These are phyloP conservation scores for Talaromyces liani DNA, from an alignment of 495 filamentous ascomycete species.

Conservation along the genomic window DNA sequence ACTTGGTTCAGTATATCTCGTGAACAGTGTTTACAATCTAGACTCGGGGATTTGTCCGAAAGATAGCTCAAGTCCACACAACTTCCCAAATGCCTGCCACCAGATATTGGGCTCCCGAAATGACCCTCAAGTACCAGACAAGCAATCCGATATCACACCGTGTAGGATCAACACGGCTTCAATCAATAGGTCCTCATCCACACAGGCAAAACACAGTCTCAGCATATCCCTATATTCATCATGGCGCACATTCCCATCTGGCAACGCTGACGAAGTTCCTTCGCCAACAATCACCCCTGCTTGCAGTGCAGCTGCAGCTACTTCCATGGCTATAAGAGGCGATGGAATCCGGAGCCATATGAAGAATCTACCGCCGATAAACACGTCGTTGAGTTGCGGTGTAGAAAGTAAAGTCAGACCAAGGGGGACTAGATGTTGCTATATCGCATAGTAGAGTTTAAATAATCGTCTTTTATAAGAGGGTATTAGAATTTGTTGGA, in stretches of 20 bases:
- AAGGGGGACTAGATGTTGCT: conserved; percentile 40
- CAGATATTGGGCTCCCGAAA: too few relatives aligned
- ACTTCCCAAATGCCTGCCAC: too few relatives aligned
- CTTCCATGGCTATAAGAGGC: conserved; percentile 26
- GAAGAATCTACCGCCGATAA: conserved; percentile 55
- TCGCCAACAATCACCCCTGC: conserved; percentile 48
- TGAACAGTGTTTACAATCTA: too few relatives aligned
- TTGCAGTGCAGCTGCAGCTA: conserved; percentile 39
- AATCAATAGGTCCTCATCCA: conserved; percentile 47
- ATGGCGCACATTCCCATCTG: conserved; percentile 27
- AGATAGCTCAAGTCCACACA: too few relatives aligned
- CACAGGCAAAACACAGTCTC: conserved; percentile 59
- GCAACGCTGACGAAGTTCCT: conserved; percentile 52
- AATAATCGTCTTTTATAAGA: conserved; percentile 43
- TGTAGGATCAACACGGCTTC: conserved; percentile 41
- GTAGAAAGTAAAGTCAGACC: conserved; percentile 39
- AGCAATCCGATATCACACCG: background rate
- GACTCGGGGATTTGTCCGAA: too few relatives aligned
- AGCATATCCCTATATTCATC: conserved; percentile 29
- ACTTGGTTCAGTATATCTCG: too few relatives aligned
- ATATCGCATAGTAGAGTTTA: conserved; percentile 39
- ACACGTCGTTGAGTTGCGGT: conserved; percentile 43
- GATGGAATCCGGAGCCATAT: conserved; percentile 54
- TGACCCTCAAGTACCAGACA: background rate
- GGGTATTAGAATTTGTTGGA: conserved; percentile 32